A percentile compares a stretch with the other conserved stretches of the same genome.
Evolutionary conservation across 768 basidiomycete species (phyloP).

Genomic region (Boletus edulis): DNA sequence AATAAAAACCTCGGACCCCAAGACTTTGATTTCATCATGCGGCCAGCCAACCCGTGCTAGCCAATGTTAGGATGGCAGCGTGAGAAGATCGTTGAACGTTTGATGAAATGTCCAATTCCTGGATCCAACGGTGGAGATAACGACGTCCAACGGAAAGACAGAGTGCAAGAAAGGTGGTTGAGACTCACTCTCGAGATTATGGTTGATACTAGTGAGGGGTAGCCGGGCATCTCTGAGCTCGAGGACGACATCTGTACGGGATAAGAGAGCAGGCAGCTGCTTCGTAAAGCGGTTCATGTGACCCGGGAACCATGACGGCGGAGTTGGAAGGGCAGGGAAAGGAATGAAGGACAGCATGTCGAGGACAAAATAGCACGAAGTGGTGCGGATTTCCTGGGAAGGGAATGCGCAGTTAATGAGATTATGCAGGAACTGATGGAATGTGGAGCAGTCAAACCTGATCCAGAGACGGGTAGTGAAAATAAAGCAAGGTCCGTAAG

Average conservation of each 20-base stretch:
- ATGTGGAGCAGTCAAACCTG: not conserved
- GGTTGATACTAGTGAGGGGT: constrained; percentile 92
- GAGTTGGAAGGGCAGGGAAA: constrained; percentile 55
- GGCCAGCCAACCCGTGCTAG: constrained; percentile 11
- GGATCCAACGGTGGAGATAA: constrained; percentile 2
- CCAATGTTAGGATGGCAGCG: constrained; percentile 14
- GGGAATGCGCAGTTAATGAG: constrained; percentile 7
- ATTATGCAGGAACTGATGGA: constrained; percentile 3
- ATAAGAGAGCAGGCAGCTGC: constrained; percentile 71
- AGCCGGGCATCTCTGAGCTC: constrained; percentile 93
- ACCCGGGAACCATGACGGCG: constrained; percentile 94
- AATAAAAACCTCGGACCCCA: constrained; percentile 10
- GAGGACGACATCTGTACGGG: constrained; percentile 86
- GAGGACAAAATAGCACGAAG: constrained; percentile 5
- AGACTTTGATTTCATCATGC: constrained; percentile 13
- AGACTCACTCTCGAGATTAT: constrained; percentile 74
- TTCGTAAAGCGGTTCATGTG: constrained; percentile 91
- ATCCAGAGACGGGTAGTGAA: not conserved
- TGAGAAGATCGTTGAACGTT: constrained; percentile 20
- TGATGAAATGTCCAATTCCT: constrained; percentile 18
- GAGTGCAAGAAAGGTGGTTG: not conserved
- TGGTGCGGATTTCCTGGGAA: constrained; percentile 10
- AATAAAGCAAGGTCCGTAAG: not conserved
- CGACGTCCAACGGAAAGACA: not conserved
- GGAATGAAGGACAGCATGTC: constrained; percentile 36